phyloP scores from a whole-genome alignment of 768 basidiomycete genomes.

The Botryobasidium botryosum region DNA sequence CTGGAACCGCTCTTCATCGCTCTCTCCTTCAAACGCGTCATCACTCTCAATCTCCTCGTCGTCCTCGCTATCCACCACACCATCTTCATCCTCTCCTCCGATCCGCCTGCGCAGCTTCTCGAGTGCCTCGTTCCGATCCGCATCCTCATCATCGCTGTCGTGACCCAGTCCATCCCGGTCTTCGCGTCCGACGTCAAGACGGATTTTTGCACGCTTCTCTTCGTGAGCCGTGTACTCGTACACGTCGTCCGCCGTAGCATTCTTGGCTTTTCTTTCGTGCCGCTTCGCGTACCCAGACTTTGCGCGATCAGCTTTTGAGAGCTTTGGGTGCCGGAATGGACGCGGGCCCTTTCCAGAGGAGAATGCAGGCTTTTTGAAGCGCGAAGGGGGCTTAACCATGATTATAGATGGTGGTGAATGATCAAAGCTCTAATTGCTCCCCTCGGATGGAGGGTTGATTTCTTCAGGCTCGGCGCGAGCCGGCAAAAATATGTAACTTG shows the following conservation, averaged over 20 bases:
- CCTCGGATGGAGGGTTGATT: too few species aligned
- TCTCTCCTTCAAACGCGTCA: constrained; percentile 57
- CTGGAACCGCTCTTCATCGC: constrained; percentile 61
- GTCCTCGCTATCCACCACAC: constrained; percentile 33
- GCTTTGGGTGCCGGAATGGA: too few species aligned
- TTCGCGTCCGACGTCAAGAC: constrained; percentile 35
- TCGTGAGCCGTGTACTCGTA: constrained; percentile 44
- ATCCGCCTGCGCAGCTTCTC: constrained; percentile 9
- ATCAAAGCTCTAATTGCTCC: too few species aligned
- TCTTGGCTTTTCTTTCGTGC: constrained; percentile 27
- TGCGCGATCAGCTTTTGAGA: too few species aligned
- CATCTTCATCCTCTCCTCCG: constrained; percentile 20
- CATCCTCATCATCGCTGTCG: constrained; percentile 26
- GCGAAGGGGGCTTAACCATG: too few species aligned
- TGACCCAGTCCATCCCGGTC: constrained; percentile 35
- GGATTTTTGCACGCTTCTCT: constrained; percentile 34
- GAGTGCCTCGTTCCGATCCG: constrained; percentile 19
- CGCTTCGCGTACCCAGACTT: constrained; percentile 38
- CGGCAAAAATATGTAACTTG: too few species aligned
- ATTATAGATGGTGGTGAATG: too few species aligned
- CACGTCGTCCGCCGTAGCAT: constrained; percentile 29
- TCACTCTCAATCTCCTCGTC: constrained; percentile 82
- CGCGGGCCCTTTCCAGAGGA: too few species aligned
- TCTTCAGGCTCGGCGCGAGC: too few species aligned
- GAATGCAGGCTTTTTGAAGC: too few species aligned